Evolutionary conservation across 179 eudicot species (phyloP).

Genomic region (Vitellaria paradoxa): DNA sequence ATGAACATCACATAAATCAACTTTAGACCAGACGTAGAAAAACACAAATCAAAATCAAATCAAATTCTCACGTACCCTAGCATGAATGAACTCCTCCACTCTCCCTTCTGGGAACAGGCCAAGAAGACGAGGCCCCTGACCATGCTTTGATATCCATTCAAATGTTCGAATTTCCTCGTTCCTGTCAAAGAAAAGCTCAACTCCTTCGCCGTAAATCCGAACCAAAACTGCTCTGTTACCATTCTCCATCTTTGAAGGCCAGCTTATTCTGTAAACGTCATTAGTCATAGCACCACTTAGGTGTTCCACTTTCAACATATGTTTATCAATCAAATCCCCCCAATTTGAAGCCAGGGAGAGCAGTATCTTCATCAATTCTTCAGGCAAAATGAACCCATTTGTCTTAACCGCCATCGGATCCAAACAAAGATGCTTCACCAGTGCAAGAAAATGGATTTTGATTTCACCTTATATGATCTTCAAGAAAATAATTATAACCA

Average conservation of each 20-base stretch:
- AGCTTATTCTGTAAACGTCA: slow-evolving; percentile 57
- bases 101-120: slow-evolving; percentile 67
- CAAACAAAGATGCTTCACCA: neutral
- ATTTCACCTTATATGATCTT: neutral
- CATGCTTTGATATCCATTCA: slow-evolving; percentile 59
- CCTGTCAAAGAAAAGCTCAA: slow-evolving; percentile 69
- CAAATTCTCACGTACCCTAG: slow-evolving; percentile 46
- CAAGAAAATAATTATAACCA: neutral
- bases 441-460: neutral
- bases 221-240: slow-evolving; percentile 49
- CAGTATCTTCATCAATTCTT: slow-evolving; percentile 59
- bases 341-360: slow-evolving; percentile 50
- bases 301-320: slow-evolving; percentile 43
- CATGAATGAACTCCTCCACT: slow-evolving; percentile 88
- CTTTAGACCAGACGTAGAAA: neutral
- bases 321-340: slow-evolving; percentile 61
- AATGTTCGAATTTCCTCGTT: slow-evolving; percentile 75
- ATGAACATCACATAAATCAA: neutral
- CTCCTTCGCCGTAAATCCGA: slow-evolving; percentile 81
- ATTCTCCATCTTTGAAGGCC: slow-evolving; percentile 50
- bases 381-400: slow-evolving; percentile 30
- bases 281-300: slow-evolving; percentile 89
- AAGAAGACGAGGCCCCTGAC: slow-evolving; percentile 81
- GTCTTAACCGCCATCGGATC: slow-evolving; percentile 34
- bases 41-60: neutral